Evolutionary conservation across 2,329 filamentous ascomycete genomes (phyloP), one percentile per base, ranked within the genome.

Genomic region (Allantophomopsis lycopodina): DNA sequence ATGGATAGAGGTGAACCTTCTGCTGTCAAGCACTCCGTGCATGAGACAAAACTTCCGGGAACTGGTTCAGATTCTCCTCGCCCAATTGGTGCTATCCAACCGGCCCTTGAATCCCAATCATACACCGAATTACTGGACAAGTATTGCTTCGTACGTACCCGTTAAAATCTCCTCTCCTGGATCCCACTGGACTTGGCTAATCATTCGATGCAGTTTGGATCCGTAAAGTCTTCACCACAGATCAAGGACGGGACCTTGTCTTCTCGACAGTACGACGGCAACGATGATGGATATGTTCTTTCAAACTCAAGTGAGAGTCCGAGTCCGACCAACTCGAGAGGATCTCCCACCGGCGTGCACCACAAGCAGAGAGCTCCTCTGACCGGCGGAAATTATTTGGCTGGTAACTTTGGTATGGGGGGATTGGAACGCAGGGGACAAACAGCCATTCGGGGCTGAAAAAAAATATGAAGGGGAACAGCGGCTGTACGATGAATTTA

Each of bases 101-200:
- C 79, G 35, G 69, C 74, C 54, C 79, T 94, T 48, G 76, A 88
- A 44, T 93, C 87, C 47, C 79, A 85, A 44, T 88, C 89, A 44
- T 96, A 98, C 60, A 85, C 93, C 63, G 91, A 98, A 64, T 74
- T 98, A 48, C 83, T 98, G 61, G 88, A 94, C 69, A 95, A 94
- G 69, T 98, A 94, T 71, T 98, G 91, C 73, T 98, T 96, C 76
- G 89, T 95, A 89, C 78, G 89, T 94, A 72, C 72, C 56, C 61
- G 61, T 48, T 49, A 47, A 51, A 44, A n/a, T n/a, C n/a, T 48
- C 53, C 48, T 37, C 40, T 44, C n/a, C 44, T 36, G 51, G 42
- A 44, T 37, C 35, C 36, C 28, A 47, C 44, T 50, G 50, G 46
- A 51, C 42, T 50, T 40, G 55, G 60, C 64, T 68, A 62, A 69